Conservation (phyloP, 495 filamentous ascomycete species). For the Penicillium crystallinum region DNA sequence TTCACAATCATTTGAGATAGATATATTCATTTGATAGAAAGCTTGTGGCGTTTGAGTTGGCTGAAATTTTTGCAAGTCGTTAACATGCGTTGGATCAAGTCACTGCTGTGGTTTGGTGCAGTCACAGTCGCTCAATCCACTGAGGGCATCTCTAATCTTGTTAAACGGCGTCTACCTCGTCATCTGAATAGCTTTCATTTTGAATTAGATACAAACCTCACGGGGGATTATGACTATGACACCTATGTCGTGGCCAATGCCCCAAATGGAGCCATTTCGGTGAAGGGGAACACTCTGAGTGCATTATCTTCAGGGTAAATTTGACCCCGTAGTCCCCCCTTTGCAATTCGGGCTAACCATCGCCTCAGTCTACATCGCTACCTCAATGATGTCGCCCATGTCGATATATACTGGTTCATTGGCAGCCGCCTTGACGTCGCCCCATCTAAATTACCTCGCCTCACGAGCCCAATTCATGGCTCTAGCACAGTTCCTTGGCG, state of each 20-base stretch:
- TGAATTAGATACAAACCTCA: conserved; percentile 20
- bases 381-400: conserved; percentile 41
- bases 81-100: conserved; percentile 11
- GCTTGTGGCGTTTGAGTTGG: too few species aligned
- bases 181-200: conserved; percentile 41
- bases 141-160: conserved; percentile 40
- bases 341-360: background rate
- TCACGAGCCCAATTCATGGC: conserved; percentile 11
- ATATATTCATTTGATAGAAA: too few species aligned
- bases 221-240: conserved; percentile 41
- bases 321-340: too few species aligned
- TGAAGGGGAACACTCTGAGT: conserved; percentile 42
- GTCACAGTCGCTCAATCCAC: conserved; percentile 26
- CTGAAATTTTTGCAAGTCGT: too few species aligned
- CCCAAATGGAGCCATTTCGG: conserved; percentile 34
- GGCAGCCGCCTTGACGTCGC: conserved; percentile 21
- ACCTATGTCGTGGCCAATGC: conserved; percentile 36
- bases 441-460: conserved; percentile 12
- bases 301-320: conserved; percentile 45
- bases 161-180: conserved; percentile 41
- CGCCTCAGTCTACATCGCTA: conserved; percentile 42
- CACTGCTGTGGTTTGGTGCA: conserved; percentile 8
- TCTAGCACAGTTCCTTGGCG: conserved; percentile 46
- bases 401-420: conserved; percentile 51
- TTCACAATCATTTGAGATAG: too few species aligned